A percentile compares a stretch with the other conserved stretches of the same genome.
Evolutionary conservation across 208 protist species (phyloP).

Genomic region (Trypanosoma congolense): DNA sequence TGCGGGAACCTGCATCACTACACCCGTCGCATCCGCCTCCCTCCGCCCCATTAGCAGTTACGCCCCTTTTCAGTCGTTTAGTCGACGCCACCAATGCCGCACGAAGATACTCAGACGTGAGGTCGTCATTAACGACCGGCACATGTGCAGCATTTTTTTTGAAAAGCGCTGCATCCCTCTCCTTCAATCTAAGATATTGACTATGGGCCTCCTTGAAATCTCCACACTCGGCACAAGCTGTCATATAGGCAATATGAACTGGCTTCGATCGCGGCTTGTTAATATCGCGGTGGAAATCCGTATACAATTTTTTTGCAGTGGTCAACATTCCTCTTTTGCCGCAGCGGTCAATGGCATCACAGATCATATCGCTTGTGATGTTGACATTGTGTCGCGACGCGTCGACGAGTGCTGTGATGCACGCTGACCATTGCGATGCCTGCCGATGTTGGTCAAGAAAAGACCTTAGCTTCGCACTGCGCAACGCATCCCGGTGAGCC

Average conservation of each 20-base stretch:
- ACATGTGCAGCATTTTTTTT: constrained; percentile 26
- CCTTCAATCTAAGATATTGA: constrained; percentile 32
- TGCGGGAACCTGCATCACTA: too few species aligned
- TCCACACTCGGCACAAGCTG: constrained; percentile 44
- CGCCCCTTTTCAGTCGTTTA: not conserved
- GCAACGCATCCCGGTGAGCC: constrained; percentile 26
- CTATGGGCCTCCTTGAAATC: constrained; percentile 42
- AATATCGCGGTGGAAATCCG: constrained; percentile 34
- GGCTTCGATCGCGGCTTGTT: constrained; percentile 34
- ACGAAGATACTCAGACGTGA: constrained; percentile 60
- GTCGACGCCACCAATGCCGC: constrained; percentile 33
- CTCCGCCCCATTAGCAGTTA: too few species aligned
- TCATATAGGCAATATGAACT: constrained; percentile 57
- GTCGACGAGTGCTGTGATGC: constrained; percentile 42
- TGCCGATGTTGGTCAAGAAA: constrained; percentile 51
- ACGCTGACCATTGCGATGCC: constrained; percentile 50
- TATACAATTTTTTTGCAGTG: constrained; percentile 42
- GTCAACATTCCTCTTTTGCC: constrained; percentile 35
- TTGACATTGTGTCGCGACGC: constrained; percentile 38
- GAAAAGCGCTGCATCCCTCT: constrained; percentile 26
- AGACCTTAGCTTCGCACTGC: constrained; percentile 31
- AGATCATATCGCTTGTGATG: constrained; percentile 40
- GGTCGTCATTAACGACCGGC: constrained; percentile 51
- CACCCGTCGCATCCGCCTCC: too few species aligned
- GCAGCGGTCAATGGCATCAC: constrained; percentile 51